Evolutionary conservation across 2,329 filamentous ascomycete genomes (phyloP).

Genomic region (Aureobasidium sp.): DNA sequence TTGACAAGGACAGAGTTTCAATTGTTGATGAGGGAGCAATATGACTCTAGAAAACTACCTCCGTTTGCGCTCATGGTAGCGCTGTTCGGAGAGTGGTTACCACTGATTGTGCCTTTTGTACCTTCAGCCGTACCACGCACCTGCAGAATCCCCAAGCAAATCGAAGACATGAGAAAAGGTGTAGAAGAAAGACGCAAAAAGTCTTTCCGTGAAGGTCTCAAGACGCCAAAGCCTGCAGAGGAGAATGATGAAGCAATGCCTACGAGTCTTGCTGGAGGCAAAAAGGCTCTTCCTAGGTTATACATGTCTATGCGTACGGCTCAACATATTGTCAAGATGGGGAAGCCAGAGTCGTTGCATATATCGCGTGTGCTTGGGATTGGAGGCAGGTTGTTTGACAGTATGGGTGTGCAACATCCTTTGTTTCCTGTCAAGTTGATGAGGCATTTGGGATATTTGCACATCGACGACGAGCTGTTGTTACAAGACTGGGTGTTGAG

Average conservation of each 20-base stretch:
- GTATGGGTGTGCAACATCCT: constrained; percentile 42
- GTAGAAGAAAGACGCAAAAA: constrained; percentile 25
- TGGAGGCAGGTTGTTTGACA: constrained; percentile 33
- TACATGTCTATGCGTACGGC: neutral
- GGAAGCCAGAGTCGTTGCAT: constrained; percentile 34
- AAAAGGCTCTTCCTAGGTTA: neutral
- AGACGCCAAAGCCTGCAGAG: neutral
- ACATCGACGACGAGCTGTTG: constrained; percentile 65
- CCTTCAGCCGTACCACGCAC: constrained; percentile 68
- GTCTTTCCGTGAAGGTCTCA: constrained; percentile 3
- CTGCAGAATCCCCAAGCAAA: constrained; percentile 74
- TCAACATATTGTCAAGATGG: neutral
- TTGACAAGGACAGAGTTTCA: constrained; percentile 64
- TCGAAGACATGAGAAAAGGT: constrained; percentile 51
- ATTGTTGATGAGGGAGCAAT: constrained; percentile 57
- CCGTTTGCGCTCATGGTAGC: constrained; percentile 69
- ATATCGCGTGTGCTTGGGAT: constrained; percentile 35
- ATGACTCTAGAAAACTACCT: constrained; percentile 72
- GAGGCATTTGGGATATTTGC: constrained; percentile 54
- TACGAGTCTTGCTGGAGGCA: constrained; percentile 37
- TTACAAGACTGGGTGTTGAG: constrained; percentile 37
- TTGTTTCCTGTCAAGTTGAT: constrained; percentile 51
- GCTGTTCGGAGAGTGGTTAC: constrained; percentile 79
- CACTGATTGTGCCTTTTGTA: constrained; percentile 66
- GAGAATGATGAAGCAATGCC: constrained; percentile 46